Percentiles rank a stretch among this genome's conserved stretches.
These are phyloP conservation scores for Globisporangium middletonii DNA, from an alignment of 352 stramenopile species.

Conservation along the genomic window DNA sequence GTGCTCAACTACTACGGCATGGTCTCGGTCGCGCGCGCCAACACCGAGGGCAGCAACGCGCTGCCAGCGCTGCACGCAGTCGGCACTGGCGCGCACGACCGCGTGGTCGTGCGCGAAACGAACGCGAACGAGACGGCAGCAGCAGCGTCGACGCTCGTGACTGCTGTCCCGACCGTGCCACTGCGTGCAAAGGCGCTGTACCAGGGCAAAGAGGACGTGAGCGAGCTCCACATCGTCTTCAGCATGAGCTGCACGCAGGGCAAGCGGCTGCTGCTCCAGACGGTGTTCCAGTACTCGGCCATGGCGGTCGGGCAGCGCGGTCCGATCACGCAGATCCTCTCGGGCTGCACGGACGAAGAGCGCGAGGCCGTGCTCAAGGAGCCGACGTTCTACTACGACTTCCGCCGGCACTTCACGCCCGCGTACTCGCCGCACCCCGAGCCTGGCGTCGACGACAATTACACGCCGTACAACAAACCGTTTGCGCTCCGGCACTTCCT, in stretches of 20 bases:
- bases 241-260: constrained; percentile 43
- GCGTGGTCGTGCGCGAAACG: background rate
- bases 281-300: constrained; percentile 40
- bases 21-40: constrained; percentile 10
- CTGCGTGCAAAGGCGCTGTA: background rate
- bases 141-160: background rate
- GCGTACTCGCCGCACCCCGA: constrained; percentile 33
- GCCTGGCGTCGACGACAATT: constrained; percentile 30
- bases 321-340: constrained; percentile 49
- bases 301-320: constrained; percentile 30
- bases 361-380: constrained; percentile 20
- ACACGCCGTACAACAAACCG: constrained; percentile 53
- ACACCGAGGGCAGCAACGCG: constrained; percentile 1
- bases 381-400: constrained; percentile 51
- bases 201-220: constrained; percentile 17
- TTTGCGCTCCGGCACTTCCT: constrained; percentile 49
- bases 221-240: constrained; percentile 35
- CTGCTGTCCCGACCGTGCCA: too few species aligned
- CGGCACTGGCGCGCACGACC: too few species aligned
- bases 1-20: constrained; percentile 32
- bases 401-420: constrained; percentile 42
- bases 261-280: constrained; percentile 30
- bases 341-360: constrained; percentile 32
- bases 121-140: background rate
- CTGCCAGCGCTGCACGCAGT: constrained; percentile 18